Base-by-base conservation (phyloP, 345 rosid species). In the Barbarea vulgaris region DNA sequence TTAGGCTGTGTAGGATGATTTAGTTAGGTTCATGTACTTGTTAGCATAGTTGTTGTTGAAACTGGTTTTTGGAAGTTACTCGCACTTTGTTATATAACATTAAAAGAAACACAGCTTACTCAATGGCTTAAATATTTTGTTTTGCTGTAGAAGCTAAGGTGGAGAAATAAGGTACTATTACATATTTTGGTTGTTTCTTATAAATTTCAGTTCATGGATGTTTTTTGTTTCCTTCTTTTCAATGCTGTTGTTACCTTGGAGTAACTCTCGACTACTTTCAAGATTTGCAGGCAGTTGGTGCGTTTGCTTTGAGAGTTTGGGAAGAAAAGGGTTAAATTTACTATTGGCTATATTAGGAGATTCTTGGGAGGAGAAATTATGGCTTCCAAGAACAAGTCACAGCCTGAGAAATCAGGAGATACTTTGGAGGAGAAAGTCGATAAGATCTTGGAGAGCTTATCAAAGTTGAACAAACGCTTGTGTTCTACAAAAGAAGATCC, bases 311-410 rank as follows among this genome's bases (percentile, higher is more conserved):
- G 52, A 42, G 67, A 6, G 67, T 15, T 25, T 18, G 11, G 34
- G 52, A 41, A 61, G 66, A 36, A 6, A 31, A 58, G 21, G 42
- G 44, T 5, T 10, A 9, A 36, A 36, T 36, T 19, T 34, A 33
- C 42, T 27, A 18, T 58, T 9, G 11, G 12, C 41, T 36, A 36
- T n/a, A n/a, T n/a, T n/a, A 36, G 41, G 13, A 36, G 41, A 36
- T 36, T 9, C 41, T 36, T 36, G 9, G 9, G 41, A 9, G 41
- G 41, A 36, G 41, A 10, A 36, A 36, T 19, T 28, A 42, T 63
- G 67, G 68, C 68, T 44, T n/a, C 68, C 68, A 63, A 63, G 0
- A 63, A 25, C 68, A 42, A 27, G 13, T n/a, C 37, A 27, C 37
- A 9, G 25, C 7, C 37, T 3, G 37, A 28, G 7, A 8, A 47